A percentile compares a stretch with the other conserved stretches of the same genome.
These are phyloP conservation scores for Penicillium palitans DNA, from an alignment of 2,329 filamentous ascomycete genomes.

Conservation along the genomic window DNA sequence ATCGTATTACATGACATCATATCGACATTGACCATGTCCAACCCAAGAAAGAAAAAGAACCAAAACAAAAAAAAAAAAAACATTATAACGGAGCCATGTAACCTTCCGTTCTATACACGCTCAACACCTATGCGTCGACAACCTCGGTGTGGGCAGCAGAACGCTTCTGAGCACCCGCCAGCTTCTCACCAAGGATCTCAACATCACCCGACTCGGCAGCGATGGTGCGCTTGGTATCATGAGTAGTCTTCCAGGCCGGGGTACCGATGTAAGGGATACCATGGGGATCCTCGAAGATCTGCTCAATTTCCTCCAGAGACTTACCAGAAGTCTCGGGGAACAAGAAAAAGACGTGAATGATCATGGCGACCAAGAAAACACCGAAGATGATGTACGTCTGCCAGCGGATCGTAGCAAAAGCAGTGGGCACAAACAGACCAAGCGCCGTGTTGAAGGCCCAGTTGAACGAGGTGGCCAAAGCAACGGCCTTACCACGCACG, in stretches of 20 bases:
- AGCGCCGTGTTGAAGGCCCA: constrained; percentile 64
- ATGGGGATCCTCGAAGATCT: constrained; percentile 58
- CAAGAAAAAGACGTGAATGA: constrained; percentile 64
- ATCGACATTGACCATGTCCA: not conserved
- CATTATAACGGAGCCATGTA: not conserved
- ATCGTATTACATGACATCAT: constrained; percentile 12
- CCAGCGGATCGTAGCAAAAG: constrained; percentile 58
- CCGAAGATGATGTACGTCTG: constrained; percentile 74
- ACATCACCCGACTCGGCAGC: constrained; percentile 33
- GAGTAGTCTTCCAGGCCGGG: constrained; percentile 41
- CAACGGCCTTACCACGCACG: constrained; percentile 61
- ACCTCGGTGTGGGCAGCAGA: constrained; percentile 15
- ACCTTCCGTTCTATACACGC: not conserved
- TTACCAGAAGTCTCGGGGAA: constrained; percentile 71
- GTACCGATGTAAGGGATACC: constrained; percentile 40
- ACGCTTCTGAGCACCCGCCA: constrained; percentile 16
- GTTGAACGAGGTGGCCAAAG: constrained; percentile 58
- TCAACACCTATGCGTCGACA: not conserved
- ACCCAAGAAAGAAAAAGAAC: not conserved
- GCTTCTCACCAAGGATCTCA: constrained; percentile 32
- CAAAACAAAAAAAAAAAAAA: not conserved
- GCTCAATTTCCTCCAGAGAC: constrained; percentile 73
- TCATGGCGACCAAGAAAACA: constrained; percentile 66
- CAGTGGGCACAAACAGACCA: constrained; percentile 51
- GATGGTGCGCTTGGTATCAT: constrained; percentile 31